Percentiles rank a stretch among this genome's conserved stretches.
phyloP scores from a whole-genome alignment of 352 stramenopile species.

The Aphanomyces invadans region DNA sequence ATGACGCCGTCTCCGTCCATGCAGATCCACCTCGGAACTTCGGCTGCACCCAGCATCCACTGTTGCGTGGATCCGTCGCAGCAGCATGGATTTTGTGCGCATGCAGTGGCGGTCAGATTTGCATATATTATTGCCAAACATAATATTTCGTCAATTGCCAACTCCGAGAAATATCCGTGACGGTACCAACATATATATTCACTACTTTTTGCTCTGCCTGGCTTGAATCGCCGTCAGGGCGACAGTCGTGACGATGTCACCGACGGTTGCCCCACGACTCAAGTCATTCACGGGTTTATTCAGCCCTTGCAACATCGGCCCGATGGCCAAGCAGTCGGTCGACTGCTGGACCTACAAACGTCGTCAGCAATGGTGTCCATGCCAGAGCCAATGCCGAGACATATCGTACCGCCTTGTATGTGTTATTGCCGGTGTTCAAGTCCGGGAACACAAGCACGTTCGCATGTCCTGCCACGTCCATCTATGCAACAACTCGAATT shows the following conservation, averaged over 20 bases:
- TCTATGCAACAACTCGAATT: not conserved
- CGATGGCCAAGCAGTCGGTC: conserved; percentile 37
- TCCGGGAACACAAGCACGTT: conserved; percentile 85
- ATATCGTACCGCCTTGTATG: conserved; percentile 77
- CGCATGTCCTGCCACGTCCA: conserved; percentile 62
- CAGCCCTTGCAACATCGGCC: conserved; percentile 83
- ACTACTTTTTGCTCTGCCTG: conserved; percentile 41
- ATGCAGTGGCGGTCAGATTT: too few relatives aligned
- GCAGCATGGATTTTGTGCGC: too few relatives aligned
- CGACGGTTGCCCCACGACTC: conserved; percentile 77
- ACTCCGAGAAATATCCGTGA: too few relatives aligned
- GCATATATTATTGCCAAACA: too few relatives aligned
- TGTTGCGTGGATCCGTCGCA: too few relatives aligned
- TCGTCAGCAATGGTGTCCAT: too few relatives aligned
- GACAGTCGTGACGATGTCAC: conserved; percentile 87
- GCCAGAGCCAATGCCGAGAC: too few relatives aligned
- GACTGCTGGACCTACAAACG: conserved; percentile 26
- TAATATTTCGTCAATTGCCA: too few relatives aligned
- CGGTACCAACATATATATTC: too few relatives aligned
- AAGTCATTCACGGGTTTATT: conserved; percentile 85
- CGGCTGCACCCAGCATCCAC: too few relatives aligned
- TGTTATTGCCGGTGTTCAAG: conserved; percentile 85
- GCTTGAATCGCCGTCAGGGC: conserved; percentile 84
- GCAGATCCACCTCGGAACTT: not conserved
- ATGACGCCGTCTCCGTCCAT: not conserved